Evolutionary conservation across 164 flowering plant genomes (phyloP), one percentile per base, ranked within the genome.

Genomic region (Houttuynia cordata): DNA sequence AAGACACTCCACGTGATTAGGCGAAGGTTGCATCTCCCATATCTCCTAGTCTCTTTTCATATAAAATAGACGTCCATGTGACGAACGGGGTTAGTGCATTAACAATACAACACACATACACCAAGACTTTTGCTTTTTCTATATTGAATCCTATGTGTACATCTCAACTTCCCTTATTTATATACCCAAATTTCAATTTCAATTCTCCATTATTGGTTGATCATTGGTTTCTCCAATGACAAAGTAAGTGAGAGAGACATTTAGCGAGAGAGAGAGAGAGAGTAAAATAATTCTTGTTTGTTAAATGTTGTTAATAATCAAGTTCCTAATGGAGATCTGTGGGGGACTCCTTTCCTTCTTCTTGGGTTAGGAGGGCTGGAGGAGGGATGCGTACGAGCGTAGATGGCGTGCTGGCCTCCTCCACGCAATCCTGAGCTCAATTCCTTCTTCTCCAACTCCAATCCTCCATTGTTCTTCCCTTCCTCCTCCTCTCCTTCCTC

Each of bases 261-360:
- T n/a, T n/a, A n/a, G n/a, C n/a, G 34, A 56, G 58, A 56, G 58
- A 56, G 58, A 56, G 58, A 24, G 58, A n/a, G n/a, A 24, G 58
- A 56, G 58, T 19, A 39, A 53, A n/a, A 30, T 30, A 30, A 30
- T 30, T 30, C 37, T n/a, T 30, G 37, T 30, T 30, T 30, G 37
- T 30, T 30, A 30, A 30, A 30, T 30, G 37, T 30, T 30, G 10
- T 53, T 53, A 12, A n/a, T n/a, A n/a, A 21, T 37, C 34, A 57
- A 19, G 59, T 24, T 19, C 59, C 41, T 18, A 57, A 37, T n/a
- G 59, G 59, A 57, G 59, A 30, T 57, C 59, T 57, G 20, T 37
- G 59, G 7, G 59, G 59, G 22, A 57, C 45, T 30, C 59, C 59
- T 57, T 57, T 57, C 45, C 59, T 57, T 57, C 59, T 30, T 37